Evolutionary conservation across 1,284 basidiomycete genomes (phyloP), one percentile per base, ranked within the genome.

Genomic region (Ganoderma boninense): DNA sequence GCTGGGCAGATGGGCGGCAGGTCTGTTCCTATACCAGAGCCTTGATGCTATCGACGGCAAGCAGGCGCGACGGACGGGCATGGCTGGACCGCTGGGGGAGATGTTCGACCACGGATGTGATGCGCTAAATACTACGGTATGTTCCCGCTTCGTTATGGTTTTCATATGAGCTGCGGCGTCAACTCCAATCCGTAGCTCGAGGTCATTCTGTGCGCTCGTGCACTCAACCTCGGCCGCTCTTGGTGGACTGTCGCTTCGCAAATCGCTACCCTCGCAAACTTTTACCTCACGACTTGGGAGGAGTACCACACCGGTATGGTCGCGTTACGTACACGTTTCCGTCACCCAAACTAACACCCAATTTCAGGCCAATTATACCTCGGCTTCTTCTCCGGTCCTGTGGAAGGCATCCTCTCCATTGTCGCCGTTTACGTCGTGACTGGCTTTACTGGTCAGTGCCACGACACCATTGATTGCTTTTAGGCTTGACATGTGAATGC

Each of bases 211-310:
- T 88, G 89, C 7, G 86, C 90, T n/a, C 90, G 95, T 61, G 96
- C 97, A 0, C 89, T 98, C 62, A 97, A 97, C 75, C 85, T 99
- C 11, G 96, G 95, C 23, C 87, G 96, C 18, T 97, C 95, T 0
- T 98, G 97, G 94, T 99, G 97, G 97, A 97, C 97, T 1, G 91
- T 99, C 32, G 89, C 93, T 1, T 93, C 93, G 0, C 93, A 97
- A 79, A 86, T 94, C 13, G 95, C 94, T 0, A 94, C 96, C 0
- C 87, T 98, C 20, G 93, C 94, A 73, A 98, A 96, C 82, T 99
- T 99, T 80, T 99, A 99, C 81, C 86, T 98, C 56, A 93, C 95
- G 0, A 98, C 97, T 4, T 99, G 97, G 97, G 97, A 99, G 79
- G 97, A 99, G 82, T 97, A 95, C 78, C 94, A 99, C 81, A 99